A percentile compares a stretch with the other conserved stretches of the same genome.
These are phyloP conservation scores for Paracamarosporium sp. DNA, from an alignment of 2,329 filamentous ascomycete species.

Conservation along the genomic window DNA sequence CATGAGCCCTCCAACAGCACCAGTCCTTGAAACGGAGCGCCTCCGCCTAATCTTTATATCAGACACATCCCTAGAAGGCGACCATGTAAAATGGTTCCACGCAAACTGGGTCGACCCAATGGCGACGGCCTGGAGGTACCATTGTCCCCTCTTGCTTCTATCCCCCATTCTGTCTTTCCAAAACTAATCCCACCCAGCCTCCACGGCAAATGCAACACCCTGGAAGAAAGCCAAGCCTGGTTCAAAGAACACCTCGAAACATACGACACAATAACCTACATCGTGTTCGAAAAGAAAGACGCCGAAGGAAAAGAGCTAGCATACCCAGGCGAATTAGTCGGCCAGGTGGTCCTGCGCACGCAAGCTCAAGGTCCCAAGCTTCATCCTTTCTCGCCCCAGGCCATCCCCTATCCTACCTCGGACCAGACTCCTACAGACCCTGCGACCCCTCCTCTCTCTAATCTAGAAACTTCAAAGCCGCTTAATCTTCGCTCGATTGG, in stretches of 20 bases:
- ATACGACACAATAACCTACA: conserved; percentile 22
- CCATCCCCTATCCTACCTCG: background rate
- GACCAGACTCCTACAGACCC: background rate
- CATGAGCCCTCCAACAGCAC: background rate
- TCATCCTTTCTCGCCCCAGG: conserved; percentile 9
- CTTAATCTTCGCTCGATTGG: conserved; percentile 26
- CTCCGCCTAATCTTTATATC: conserved; percentile 33
- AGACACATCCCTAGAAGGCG: conserved; percentile 20
- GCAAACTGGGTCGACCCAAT: conserved; percentile 28
- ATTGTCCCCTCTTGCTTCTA: background rate
- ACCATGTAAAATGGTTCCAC: conserved; percentile 37
- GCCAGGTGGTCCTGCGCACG: conserved; percentile 20
- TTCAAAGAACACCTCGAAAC: conserved; percentile 21
- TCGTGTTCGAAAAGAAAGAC: conserved; percentile 14
- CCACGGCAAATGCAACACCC: conserved; percentile 23
- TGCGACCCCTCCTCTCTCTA: background rate
- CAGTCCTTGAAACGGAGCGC: conserved; percentile 22
- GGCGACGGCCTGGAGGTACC: conserved; percentile 33
- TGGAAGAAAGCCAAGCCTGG: conserved; percentile 25
- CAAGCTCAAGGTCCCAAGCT: conserved; percentile 12
- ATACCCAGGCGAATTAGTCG: conserved; percentile 14
- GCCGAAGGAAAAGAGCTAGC: background rate
- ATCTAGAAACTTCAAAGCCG: background rate
- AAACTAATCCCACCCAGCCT: too few species aligned
- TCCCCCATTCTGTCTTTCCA: background rate